Base-by-base conservation (phyloP, 306 rosid species). In the Fagus crenata region DNA sequence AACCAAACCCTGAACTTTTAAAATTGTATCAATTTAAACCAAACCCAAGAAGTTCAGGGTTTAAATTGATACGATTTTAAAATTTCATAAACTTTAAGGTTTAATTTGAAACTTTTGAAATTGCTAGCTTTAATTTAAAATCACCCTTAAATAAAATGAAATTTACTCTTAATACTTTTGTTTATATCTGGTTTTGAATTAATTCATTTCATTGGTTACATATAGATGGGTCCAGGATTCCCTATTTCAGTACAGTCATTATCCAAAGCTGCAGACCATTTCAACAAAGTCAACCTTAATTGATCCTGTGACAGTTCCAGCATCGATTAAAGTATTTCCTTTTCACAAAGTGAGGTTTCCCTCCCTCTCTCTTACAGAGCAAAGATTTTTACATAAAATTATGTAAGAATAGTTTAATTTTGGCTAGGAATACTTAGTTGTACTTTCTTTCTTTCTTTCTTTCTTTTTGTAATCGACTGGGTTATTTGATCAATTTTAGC, bases 161-260 rank as follows among this genome's bases (percentile, higher is more conserved):
- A 46, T 9, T 46, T 46, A 46, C 11, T 2, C 4, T 22, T 9
- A 46, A 46, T 46, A 46, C 4, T 46, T 46, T 0, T 46, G 14
- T 9, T n/a, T 56, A 5, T 56, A 56, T 33, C 18, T 3, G 61
- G 61, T 15, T 74, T 4, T 13, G 37, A 77, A 69, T 46, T 75
- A 77, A 71, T 59, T 49, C 31, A 41, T 7, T 85, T 36, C 69
- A 53, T 49, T 63, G 73, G 40, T 14, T 73, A 81, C 18, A 42
- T 82, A 86, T 89, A 95, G 99, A 95, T 95, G 97, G 99, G 99
- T 77, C 91, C 93, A 0, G 97, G 92, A 72, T 86, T 86, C 51
- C 91, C 97, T 4, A 86, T 95, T 77, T 89, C 99, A 46, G 84
- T 95, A 73, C 99, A 92, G 63, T 95, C 99, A 0, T 8, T 92